Percentiles rank a stretch among this genome's conserved stretches.
Evolutionary conservation across 2,329 filamentous ascomycete species (phyloP).

Genomic region (Talaromyces albobiverticillius): DNA sequence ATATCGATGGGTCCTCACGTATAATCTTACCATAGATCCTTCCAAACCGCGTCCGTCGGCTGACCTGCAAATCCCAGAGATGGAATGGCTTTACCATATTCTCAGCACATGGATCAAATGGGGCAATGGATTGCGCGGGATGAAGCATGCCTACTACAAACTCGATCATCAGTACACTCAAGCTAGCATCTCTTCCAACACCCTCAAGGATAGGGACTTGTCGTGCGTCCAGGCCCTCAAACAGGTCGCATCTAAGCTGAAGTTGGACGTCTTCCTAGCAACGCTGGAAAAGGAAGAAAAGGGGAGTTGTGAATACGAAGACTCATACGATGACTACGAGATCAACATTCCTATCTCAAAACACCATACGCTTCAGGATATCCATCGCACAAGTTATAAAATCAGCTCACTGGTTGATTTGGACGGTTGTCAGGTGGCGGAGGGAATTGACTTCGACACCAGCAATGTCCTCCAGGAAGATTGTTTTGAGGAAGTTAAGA

Average conservation of each 20-base stretch:
- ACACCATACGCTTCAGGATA: no score
- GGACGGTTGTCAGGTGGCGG: no score
- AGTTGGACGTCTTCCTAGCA: background rate
- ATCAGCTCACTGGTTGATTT: no score
- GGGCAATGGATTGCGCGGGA: background rate
- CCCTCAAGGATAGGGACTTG: background rate
- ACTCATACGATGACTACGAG: background rate
- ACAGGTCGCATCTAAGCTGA: background rate
- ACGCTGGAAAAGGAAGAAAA: background rate
- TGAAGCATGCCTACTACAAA: background rate
- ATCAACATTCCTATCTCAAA: no score
- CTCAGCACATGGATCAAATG: no score
- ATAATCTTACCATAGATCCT: constrained; percentile 43
- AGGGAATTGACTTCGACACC: no score
- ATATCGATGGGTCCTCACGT: constrained; percentile 49
- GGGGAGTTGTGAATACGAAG: background rate
- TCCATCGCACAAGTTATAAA: no score
- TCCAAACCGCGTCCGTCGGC: background rate
- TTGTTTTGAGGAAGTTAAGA: no score
- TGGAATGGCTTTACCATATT: background rate
- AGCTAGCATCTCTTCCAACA: background rate
- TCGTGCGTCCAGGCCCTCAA: background rate
- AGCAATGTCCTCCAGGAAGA: no score
- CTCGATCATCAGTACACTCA: background rate
- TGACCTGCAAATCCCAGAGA: background rate